Base-by-base conservation (phyloP, 2,329 filamentous ascomycete species). In the Pochonia chlamydosporia region DNA sequence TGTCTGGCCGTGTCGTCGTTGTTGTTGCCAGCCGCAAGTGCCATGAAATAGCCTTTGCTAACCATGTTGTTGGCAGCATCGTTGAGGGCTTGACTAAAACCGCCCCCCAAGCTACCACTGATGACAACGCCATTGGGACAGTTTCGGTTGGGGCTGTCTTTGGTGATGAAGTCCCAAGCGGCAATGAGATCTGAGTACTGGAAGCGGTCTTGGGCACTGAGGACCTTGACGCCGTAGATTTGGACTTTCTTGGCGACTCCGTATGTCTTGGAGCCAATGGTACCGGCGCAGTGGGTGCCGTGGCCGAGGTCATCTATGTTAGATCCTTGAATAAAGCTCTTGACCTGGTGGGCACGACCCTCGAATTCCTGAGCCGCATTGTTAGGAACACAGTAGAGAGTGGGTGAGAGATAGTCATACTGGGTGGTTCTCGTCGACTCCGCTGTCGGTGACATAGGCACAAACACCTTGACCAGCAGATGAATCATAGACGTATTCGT, bases 21-120 rank as follows among this genome's bases (percentile, higher is more conserved):
- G 14, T 21, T 61, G 57, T 78, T 78, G 35, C 75, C 75, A 18
- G 74, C 75, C 4, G 75, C 75, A 13, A 76, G 74, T 44, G 70
- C 73, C 33, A 76, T 62, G 49, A 74, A 72, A 48, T 76, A 61
- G 24, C 74, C 74, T 1, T 61, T 57, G 23, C 50, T 51, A 52
- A 71, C 61, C 26, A 73, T 63, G 40, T 59, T 62, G 10, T 62
- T 62, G 21, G 74, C 71, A 10, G 73, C 74, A 28, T 55, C 58
- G 65, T 77, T 78, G 51, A 75, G 56, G 18, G 73, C 58, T 2
- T 63, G 44, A 5, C 69, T 72, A 49, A 54, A 60, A 44, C 52
- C 43, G 10, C 73, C 74, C 28, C 75, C 74, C 9, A 79, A 69
- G 9, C 70, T 74, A 73, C 78, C 74, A 62, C 70, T 75, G 51